Evolutionary conservation across 2,329 filamentous ascomycete genomes (phyloP).

Genomic region (Fusarium drepaniforme): DNA sequence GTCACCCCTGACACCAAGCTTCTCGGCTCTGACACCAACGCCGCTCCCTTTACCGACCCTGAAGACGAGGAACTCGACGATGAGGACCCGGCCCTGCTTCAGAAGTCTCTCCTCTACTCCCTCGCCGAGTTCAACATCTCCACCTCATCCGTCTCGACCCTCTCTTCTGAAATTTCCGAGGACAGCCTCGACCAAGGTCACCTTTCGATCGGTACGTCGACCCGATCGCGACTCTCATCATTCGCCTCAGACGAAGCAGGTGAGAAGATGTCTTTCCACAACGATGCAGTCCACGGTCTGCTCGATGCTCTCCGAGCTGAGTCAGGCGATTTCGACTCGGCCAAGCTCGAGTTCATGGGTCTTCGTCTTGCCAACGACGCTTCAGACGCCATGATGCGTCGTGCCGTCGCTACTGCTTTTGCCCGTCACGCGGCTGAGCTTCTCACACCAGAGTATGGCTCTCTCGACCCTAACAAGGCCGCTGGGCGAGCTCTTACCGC

Average conservation of each 20-base stretch:
- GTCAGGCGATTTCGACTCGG: constrained; percentile 81
- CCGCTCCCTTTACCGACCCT: constrained; percentile 60
- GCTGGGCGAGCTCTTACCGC: constrained; percentile 71
- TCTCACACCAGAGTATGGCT: constrained; percentile 61
- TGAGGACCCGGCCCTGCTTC: constrained; percentile 63
- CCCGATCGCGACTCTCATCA: constrained; percentile 75
- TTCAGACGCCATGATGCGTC: constrained; percentile 88
- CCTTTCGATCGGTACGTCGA: constrained; percentile 54
- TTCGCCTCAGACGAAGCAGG: constrained; percentile 81
- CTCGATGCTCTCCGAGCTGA: constrained; percentile 85
- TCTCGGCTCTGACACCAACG: constrained; percentile 64
- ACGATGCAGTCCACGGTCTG: constrained; percentile 88
- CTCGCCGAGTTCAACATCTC: constrained; percentile 66
- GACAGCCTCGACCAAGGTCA: constrained; percentile 77
- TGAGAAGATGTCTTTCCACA: constrained; percentile 74
- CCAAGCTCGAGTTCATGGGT: constrained; percentile 91
- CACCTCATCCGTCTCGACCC: constrained; percentile 67
- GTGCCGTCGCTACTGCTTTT: constrained; percentile 87
- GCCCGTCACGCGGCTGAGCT: constrained; percentile 84
- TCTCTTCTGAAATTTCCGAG: constrained; percentile 74
- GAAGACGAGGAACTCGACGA: constrained; percentile 64
- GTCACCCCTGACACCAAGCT: constrained; percentile 57
- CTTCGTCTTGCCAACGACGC: constrained; percentile 93
- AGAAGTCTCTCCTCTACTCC: constrained; percentile 68
- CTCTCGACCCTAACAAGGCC: constrained; percentile 72